Evolutionary conservation across 306 rosid species (phyloP), one percentile per base, ranked within the genome.

Genomic region (Arachis hypogaea): DNA sequence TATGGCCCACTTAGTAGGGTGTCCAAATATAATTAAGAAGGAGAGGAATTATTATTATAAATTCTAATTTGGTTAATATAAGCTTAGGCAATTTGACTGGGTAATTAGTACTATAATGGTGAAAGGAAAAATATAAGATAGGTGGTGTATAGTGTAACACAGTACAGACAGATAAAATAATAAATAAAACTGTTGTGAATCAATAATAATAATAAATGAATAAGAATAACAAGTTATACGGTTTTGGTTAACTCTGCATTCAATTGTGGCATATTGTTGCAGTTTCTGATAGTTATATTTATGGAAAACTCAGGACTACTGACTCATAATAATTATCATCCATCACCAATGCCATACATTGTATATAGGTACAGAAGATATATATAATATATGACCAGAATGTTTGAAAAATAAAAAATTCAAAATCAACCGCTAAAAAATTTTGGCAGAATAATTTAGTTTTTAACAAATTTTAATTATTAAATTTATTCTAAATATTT

Each of bases 201-300:
- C 68, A 69, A 6, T 66, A 66, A 8, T 14, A 51, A 79, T 82
- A 81, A 75, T 76, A 84, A 86, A 83, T 87, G 88, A 76, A 78
- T 67, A 78, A 50, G 79, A 79, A 75, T 28, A 82, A 83, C 46
- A 4, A 69, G 29, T 67, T 70, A 63, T 57, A 64, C 80, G 14
- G 54, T 81, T 76, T 69, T 69, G 74, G 79, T 76, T 78, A 77
- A 68, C 70, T 66, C 64, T 5, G 81, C 56, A 49, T 68, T 74
- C 77, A 82, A 83, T 79, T 72, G 83, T 85, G 83, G n/a, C 73
- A 72, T 22, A 59, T 45, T 69, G 66, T 80, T 57, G 46, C 72
- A 68, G 72, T 66, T 55, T 80, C 78, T 78, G 80, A 81, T 80
- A 71, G 73, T 73, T 63, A 65, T 85, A 78, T 78, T 78, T 88